A percentile compares a stretch with the other conserved stretches of the same genome.
These are phyloP conservation scores for Arabis hirsuta DNA, from an alignment of 345 rosid species.

Conservation along the genomic window DNA sequence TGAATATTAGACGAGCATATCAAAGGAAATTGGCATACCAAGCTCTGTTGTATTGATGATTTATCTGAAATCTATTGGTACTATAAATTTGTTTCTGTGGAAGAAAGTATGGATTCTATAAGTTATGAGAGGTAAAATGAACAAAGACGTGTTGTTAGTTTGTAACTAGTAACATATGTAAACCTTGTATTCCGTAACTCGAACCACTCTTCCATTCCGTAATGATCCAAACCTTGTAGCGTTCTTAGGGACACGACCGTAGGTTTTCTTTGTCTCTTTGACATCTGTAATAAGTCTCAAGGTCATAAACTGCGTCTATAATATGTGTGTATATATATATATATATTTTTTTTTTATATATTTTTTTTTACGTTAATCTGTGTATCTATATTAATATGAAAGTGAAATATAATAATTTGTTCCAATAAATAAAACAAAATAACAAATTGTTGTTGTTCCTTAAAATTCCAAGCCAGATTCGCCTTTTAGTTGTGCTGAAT, in stretches of 20 bases:
- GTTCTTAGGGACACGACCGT: slow-evolving; percentile 42
- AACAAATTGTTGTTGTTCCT: too few species aligned
- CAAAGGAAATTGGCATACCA: not conserved
- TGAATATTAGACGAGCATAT: not conserved
- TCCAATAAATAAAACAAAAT: too few species aligned
- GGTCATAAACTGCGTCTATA: slow-evolving; percentile 27
- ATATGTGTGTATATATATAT: too few species aligned
- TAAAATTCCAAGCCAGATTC: too few species aligned
- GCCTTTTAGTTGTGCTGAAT: too few species aligned
- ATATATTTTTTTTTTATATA: too few species aligned
- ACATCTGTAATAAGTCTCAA: not conserved
- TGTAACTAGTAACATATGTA: too few species aligned
- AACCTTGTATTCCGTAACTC: too few species aligned
- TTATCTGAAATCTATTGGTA: not conserved
- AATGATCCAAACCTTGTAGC: slow-evolving; percentile 61
- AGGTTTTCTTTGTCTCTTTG: not conserved
- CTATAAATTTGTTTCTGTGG: not conserved
- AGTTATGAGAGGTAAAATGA: not conserved
- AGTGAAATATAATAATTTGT: too few species aligned
- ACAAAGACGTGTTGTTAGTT: not conserved
- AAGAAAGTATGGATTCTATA: not conserved
- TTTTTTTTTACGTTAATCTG: too few species aligned
- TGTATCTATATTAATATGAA: too few species aligned
- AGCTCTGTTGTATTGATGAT: not conserved
- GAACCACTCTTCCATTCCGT: slow-evolving; percentile 65